Percentiles rank a stretch among this genome's conserved stretches.
Evolutionary conservation across 257 asterid species (phyloP).

Genomic region (Verbascum thapsus): DNA sequence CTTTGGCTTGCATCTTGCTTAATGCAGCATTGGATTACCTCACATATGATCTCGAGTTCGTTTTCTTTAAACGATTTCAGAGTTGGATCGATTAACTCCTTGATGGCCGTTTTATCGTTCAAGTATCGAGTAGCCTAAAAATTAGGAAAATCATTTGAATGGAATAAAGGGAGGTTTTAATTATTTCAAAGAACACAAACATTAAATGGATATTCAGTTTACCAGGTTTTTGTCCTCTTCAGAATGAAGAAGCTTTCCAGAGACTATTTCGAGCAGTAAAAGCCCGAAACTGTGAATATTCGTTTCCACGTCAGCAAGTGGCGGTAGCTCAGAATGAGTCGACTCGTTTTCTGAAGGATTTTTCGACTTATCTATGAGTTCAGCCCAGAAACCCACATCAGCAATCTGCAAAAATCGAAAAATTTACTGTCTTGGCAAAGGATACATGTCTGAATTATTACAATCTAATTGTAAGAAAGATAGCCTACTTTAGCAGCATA

Average conservation of each 20-base stretch:
- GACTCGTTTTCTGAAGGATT: constrained; percentile 42
- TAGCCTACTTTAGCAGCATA: constrained; percentile 88
- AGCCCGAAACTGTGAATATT: constrained; percentile 69
- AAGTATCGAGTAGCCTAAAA: constrained; percentile 62
- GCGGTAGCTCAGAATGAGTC: constrained; percentile 53
- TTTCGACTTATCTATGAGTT: constrained; percentile 54
- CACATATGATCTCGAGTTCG: constrained; percentile 63
- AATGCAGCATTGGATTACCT: constrained; percentile 66
- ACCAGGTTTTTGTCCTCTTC: constrained; percentile 59
- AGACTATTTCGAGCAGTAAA: constrained; percentile 61
- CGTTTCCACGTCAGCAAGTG: constrained; percentile 58
- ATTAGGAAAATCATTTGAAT: neutral
- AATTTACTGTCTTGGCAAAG: neutral
- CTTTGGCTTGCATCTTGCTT: constrained; percentile 60
- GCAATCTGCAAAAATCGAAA: constrained; percentile 50
- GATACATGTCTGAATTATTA: neutral
- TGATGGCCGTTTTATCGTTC: constrained; percentile 39
- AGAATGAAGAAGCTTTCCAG: constrained; percentile 67
- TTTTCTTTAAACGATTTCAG: constrained; percentile 58
- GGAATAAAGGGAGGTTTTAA: no score
- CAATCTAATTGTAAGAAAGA: constrained; percentile 9
- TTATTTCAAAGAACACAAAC: no score
- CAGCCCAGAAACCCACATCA: constrained; percentile 74
- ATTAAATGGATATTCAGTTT: constrained; percentile 53
- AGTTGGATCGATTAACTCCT: constrained; percentile 60